Evolutionary conservation across 2,329 filamentous ascomycete species (phyloP).

Genomic region (Xylaria sp.): DNA sequence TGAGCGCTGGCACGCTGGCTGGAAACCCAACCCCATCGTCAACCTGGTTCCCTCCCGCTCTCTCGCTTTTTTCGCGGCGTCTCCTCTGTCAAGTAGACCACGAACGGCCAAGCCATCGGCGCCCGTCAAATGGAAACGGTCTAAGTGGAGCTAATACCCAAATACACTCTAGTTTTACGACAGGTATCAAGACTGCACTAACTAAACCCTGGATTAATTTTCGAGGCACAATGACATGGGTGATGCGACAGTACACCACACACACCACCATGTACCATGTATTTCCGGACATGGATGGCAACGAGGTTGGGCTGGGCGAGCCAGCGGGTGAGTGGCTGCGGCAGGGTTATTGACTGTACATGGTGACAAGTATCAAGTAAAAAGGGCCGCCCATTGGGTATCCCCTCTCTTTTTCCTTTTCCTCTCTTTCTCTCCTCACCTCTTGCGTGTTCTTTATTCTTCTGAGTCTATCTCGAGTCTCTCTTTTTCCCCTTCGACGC

Average conservation of each 20-base stretch:
- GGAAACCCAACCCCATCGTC: slow-evolving; percentile 19
- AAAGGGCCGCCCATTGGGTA: slow-evolving; percentile 38
- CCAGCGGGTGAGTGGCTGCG: slow-evolving; percentile 2
- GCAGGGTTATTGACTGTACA: not conserved
- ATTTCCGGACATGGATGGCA: not conserved
- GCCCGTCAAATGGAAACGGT: not conserved
- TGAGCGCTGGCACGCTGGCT: not conserved
- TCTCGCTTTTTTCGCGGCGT: not conserved
- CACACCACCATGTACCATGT: not conserved
- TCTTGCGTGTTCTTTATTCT: slow-evolving; percentile 47
- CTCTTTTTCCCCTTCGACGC: slow-evolving; percentile 48
- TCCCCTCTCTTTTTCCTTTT: slow-evolving; percentile 39
- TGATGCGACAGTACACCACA: not conserved
- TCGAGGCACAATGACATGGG: not conserved
- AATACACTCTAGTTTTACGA: not conserved
- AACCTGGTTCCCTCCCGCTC: not conserved
- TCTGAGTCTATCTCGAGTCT: slow-evolving; percentile 50
- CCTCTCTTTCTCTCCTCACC: slow-evolving; percentile 42
- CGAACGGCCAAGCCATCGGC: not conserved
- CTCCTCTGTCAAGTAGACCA: not conserved
- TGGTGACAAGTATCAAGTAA: slow-evolving; percentile 31
- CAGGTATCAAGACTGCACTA: not conserved
- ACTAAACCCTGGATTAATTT: not conserved
- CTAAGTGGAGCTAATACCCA: slow-evolving; percentile 2
- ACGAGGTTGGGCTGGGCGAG: slow-evolving; percentile 11